These are phyloP conservation scores for Pichia exigua DNA, from an alignment of 805 yeast species.

Conservation along the genomic window DNA sequence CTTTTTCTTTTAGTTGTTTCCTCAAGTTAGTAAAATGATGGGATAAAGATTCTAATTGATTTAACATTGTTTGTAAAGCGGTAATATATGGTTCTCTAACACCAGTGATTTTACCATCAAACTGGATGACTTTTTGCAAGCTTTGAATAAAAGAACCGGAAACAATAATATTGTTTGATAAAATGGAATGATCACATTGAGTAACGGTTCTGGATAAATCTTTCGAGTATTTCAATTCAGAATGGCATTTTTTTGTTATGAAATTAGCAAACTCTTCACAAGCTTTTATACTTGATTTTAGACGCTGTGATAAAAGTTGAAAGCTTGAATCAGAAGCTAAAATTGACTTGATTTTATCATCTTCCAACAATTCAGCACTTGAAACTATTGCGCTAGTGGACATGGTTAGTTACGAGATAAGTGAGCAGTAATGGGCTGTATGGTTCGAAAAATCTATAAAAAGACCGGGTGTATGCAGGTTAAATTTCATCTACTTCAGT, in stretches of 20 bases:
- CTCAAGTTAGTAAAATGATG: constrained; percentile 64
- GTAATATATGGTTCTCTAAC: constrained; percentile 73
- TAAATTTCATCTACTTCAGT: not conserved
- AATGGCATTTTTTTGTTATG: constrained; percentile 65
- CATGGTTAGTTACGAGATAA: not conserved
- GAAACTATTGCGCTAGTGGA: not conserved
- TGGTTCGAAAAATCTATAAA: too few relatives aligned
- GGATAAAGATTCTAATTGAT: constrained; percentile 68
- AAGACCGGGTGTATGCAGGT: too few relatives aligned
- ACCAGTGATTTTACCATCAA: constrained; percentile 63
- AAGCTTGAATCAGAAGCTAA: constrained; percentile 69
- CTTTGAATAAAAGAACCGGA: constrained; percentile 49
- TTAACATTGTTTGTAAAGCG: constrained; percentile 77
- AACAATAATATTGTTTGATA: constrained; percentile 33
- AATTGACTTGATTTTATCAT: constrained; percentile 42
- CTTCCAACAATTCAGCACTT: constrained; percentile 32
- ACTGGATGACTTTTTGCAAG: constrained; percentile 60
- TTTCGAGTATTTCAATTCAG: constrained; percentile 70
- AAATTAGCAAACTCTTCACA: constrained; percentile 81
- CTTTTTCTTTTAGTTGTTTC: constrained; percentile 74
- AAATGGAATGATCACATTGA: constrained; percentile 29
- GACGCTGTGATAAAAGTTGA: constrained; percentile 59
- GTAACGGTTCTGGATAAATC: constrained; percentile 67
- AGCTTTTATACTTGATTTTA: constrained; percentile 72
- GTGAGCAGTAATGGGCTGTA: too few relatives aligned